Conservation (phyloP, 2,329 filamentous ascomycete species). For the Hymenoscyphus occultus region DNA sequence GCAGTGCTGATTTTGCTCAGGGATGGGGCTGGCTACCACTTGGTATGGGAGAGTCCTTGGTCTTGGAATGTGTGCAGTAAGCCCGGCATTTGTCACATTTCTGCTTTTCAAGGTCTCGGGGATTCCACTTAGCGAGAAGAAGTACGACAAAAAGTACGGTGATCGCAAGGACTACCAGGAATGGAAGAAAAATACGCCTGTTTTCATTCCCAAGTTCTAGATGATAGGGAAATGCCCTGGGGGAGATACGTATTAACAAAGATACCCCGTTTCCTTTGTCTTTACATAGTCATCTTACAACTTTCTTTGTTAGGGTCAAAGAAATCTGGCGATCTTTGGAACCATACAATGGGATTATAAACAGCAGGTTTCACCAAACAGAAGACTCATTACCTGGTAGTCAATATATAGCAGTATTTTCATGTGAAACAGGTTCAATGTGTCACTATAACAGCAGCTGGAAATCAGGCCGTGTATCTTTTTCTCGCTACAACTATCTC, state of each 20-base stretch:
- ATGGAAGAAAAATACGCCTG: slow-evolving; percentile 63
- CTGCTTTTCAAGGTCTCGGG: slow-evolving; percentile 62
- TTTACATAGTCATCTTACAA: background rate
- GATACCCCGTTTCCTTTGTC: background rate
- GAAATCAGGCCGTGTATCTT: too few relatives aligned
- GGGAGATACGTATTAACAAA: background rate
- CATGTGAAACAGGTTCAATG: too few relatives aligned
- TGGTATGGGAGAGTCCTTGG: slow-evolving; percentile 43
- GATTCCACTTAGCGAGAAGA: slow-evolving; percentile 63
- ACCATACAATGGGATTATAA: too few relatives aligned
- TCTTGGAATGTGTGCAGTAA: slow-evolving; percentile 44
- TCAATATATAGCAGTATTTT: too few relatives aligned
- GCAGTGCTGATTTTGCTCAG: background rate
- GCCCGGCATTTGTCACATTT: slow-evolving; percentile 63
- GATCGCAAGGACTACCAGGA: slow-evolving; percentile 40
- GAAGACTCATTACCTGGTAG: too few relatives aligned
- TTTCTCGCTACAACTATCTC: too few relatives aligned
- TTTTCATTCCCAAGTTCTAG: slow-evolving; percentile 58
- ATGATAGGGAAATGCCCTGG: background rate
- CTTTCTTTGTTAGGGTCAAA: too few relatives aligned
- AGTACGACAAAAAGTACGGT: slow-evolving; percentile 56
- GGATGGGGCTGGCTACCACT: slow-evolving; percentile 52
- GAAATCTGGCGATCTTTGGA: too few relatives aligned
- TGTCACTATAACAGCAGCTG: too few relatives aligned
- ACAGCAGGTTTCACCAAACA: too few relatives aligned